A percentile compares a stretch with the other conserved stretches of the same genome.
phyloP scores from a whole-genome alignment of 345 rosid species.

The Aurinia saxatilis region DNA sequence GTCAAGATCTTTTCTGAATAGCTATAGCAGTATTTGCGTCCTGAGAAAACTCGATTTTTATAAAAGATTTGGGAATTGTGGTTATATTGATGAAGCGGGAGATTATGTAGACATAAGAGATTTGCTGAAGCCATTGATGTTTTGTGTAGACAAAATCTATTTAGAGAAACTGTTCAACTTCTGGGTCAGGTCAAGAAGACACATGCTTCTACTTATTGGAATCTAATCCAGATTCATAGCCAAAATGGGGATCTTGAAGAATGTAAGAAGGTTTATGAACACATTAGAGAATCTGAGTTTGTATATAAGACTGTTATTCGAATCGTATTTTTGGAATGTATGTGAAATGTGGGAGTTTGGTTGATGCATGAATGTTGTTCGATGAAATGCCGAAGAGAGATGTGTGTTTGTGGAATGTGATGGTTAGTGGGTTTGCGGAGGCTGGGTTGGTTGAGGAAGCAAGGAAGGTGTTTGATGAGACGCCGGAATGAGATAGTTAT shows the following conservation, averaged over 20 bases:
- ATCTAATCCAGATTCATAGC: slow-evolving; percentile 52
- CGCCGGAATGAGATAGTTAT: slow-evolving; percentile 72
- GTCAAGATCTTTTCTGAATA: no score
- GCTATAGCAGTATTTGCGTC: no score
- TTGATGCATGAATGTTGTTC: slow-evolving; percentile 50
- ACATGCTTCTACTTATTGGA: slow-evolving; percentile 56
- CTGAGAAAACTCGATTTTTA: no score
- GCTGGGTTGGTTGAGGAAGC: slow-evolving; percentile 49
- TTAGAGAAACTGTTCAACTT: slow-evolving; percentile 48
- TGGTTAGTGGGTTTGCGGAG: slow-evolving; percentile 57
- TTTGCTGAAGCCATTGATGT: slow-evolving; percentile 58
- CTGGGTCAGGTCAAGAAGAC: slow-evolving; percentile 46
- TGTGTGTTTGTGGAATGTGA: slow-evolving; percentile 72
- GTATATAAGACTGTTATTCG: slow-evolving; percentile 53
- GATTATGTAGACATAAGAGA: slow-evolving; percentile 38
- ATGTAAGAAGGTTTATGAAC: slow-evolving; percentile 50
- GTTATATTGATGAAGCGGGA: no score
- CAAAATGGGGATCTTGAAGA: slow-evolving; percentile 39
- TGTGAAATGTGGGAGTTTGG: slow-evolving; percentile 45
- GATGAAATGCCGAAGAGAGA: slow-evolving; percentile 59
- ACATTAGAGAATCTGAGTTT: slow-evolving; percentile 54
- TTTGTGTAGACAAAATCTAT: slow-evolving; percentile 46
- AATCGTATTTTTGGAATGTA: slow-evolving; percentile 73
- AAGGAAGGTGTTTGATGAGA: slow-evolving; percentile 62
- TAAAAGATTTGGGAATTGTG: no score